Evolutionary conservation across 805 yeast genomes (phyloP).

Genomic region (Metschnikowia rubicola): DNA sequence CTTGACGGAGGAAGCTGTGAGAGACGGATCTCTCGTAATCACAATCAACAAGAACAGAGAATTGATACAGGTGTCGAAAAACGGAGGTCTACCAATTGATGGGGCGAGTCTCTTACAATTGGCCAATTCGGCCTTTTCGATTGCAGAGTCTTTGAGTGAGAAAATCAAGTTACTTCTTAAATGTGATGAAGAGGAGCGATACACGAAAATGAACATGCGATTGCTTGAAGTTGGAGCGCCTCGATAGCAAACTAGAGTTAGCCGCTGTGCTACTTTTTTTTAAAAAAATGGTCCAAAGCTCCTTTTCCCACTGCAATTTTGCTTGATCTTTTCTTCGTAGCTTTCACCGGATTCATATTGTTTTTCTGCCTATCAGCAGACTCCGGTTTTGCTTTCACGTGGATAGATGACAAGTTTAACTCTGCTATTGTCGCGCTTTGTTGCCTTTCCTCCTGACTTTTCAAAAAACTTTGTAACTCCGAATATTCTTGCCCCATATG

Average conservation of each 20-base stretch:
- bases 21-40: conserved; percentile 78
- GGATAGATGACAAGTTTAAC: conserved; percentile 22
- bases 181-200: conserved; percentile 50
- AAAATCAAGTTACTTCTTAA: conserved; percentile 55
- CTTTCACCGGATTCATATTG: conserved; percentile 21
- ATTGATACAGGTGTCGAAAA: conserved; percentile 82
- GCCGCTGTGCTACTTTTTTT: conserved; percentile 26
- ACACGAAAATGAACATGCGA: conserved; percentile 29
- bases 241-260: conserved; percentile 16
- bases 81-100: conserved; percentile 85
- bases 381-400: conserved; percentile 19
- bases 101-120: conserved; percentile 66
- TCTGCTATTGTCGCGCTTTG: conserved; percentile 26
- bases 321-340: conserved; percentile 25
- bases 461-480: conserved; percentile 18
- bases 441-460: conserved; percentile 16
- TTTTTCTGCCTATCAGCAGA: conserved; percentile 5
- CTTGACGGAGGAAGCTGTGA: conserved; percentile 67
- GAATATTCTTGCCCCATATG: conserved; percentile 21
- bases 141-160: conserved; percentile 63
- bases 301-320: conserved; percentile 59
- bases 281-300: conserved; percentile 67
- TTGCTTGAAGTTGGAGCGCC: conserved; percentile 37
- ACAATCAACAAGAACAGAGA: conserved; percentile 89
- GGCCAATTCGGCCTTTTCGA: conserved; percentile 58